phyloP scores from a whole-genome alignment of 1,284 basidiomycete species.

The Cryptococcus wingfieldii region DNA sequence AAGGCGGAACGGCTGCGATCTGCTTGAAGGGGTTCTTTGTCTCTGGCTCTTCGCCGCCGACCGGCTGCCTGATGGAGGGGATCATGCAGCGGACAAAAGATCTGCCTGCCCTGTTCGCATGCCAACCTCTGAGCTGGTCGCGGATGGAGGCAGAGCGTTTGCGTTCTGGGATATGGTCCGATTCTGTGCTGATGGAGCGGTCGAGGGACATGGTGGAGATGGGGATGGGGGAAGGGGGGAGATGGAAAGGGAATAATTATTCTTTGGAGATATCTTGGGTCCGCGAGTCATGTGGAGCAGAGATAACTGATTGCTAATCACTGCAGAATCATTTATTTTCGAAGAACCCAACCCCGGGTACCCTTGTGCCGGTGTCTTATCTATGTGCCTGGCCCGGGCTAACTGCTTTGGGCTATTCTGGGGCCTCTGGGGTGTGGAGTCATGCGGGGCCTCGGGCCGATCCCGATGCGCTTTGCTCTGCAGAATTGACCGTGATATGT shows the following conservation, averaged over 20 bases:
- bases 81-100: constrained; percentile 28
- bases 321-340: no score
- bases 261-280: no score
- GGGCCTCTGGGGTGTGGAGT: no score
- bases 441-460: no score
- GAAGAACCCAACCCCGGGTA: no score
- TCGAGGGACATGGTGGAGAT: neutral
- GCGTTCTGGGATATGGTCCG: neutral
- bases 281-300: no score
- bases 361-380: no score
- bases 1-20: constrained; percentile 48
- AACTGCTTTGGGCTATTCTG: no score
- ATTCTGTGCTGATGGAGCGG: neutral
- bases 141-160: constrained; percentile 15
- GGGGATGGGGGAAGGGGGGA: neutral
- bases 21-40: constrained; percentile 46
- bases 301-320: no score
- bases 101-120: constrained; percentile 32
- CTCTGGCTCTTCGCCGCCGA: constrained; percentile 9
- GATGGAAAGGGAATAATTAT: neutral
- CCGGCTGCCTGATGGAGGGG: constrained; percentile 17
- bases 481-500: no score
- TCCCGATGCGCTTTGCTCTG: no score
- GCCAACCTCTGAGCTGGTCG: constrained; percentile 39
- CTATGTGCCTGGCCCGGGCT: no score